Base-by-base conservation (phyloP, 2,329 filamentous ascomycete species). In the Pseudonectria buxi region DNA sequence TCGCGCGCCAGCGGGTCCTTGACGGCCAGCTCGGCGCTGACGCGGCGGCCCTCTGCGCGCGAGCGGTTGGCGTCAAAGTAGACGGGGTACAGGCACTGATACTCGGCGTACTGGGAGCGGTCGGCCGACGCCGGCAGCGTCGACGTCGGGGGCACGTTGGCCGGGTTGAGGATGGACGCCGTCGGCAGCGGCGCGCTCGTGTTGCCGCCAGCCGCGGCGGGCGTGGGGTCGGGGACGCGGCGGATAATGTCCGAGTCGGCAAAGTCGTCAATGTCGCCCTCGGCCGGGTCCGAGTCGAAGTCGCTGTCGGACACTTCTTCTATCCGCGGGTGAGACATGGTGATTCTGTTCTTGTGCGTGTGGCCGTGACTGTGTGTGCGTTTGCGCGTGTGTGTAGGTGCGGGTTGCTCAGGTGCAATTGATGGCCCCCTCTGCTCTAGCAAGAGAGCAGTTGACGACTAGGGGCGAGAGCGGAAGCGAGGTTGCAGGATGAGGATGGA, bases 251-350 rank as follows among this genome's bases (percentile, higher is more conserved):
- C 74, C 30, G 63, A 53, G 40, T 77, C 74, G 57, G 59, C 58
- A 47, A 79, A 77, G 62, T 78, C 75, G 56, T 76, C 73, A 53
- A 89, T 84, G 64, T 92, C 84, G 61, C 81, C 83, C 64, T 95
- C 88, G 45, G 87, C 85, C 35, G 90, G 87, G 66, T 96, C 90
- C 11, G 84, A 86, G 49, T 77, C 80, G 48, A 72, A 71, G 63
- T 86, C 83, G 61, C 75, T 80, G 69, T 94, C 87, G 41, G 81
- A 86, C 44, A 95, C 82, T 64, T 96, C 92, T 74, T 98, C 92
- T 62, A 96, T 82, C 43, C 83, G 81, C 41, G 89, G 79, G 68
- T 92, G 81, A 29, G 86, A 85, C 87, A 94, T 92, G 47, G 44
- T 65, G 54, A 41, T 24, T 15, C 13, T 29, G 26, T 30, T 27